A percentile compares a stretch with the other conserved stretches of the same genome.
These are phyloP conservation scores for Ustilago sp. DNA, from an alignment of 1,284 basidiomycete species.

Conservation along the genomic window DNA sequence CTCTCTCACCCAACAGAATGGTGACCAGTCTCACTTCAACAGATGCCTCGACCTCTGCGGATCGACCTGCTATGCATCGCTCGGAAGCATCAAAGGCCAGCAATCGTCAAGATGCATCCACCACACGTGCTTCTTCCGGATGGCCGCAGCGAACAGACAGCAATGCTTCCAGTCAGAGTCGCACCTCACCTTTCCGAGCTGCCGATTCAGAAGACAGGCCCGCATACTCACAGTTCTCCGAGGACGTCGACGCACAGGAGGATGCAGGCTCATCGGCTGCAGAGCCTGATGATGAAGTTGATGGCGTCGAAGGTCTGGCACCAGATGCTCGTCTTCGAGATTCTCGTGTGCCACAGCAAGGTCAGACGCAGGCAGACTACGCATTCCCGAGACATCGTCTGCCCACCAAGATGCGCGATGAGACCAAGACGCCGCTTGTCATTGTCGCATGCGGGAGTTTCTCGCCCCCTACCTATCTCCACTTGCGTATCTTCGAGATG, in stretches of 20 bases:
- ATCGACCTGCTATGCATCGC: slow-evolving; percentile 4
- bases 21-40: slow-evolving; percentile 11
- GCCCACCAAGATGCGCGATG: slow-evolving; percentile 66
- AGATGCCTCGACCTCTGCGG: slow-evolving; percentile 5
- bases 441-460: slow-evolving; percentile 74
- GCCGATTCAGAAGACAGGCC: slow-evolving; percentile 25
- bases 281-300: slow-evolving; percentile 58
- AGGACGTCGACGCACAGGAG: slow-evolving; percentile 51
- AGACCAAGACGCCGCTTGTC: slow-evolving; percentile 65
- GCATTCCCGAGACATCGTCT: slow-evolving; percentile 65
- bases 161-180: slow-evolving; percentile 12
- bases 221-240: slow-evolving; percentile 48
- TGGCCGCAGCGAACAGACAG: slow-evolving; percentile 15
- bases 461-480: slow-evolving; percentile 74
- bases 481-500: slow-evolving; percentile 95
- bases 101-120: background rate
- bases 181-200: slow-evolving; percentile 11
- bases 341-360: slow-evolving; percentile 54
- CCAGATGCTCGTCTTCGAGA: slow-evolving; percentile 19
- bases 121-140: background rate
- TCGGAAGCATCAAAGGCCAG: background rate
- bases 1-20: slow-evolving; percentile 34
- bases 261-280: slow-evolving; percentile 44
- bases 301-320: slow-evolving; percentile 33
- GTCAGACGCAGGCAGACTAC: slow-evolving; percentile 62